These are phyloP conservation scores for Ganoderma leucocontextum DNA, from an alignment of 1,284 basidiomycete genomes.

Conservation along the genomic window DNA sequence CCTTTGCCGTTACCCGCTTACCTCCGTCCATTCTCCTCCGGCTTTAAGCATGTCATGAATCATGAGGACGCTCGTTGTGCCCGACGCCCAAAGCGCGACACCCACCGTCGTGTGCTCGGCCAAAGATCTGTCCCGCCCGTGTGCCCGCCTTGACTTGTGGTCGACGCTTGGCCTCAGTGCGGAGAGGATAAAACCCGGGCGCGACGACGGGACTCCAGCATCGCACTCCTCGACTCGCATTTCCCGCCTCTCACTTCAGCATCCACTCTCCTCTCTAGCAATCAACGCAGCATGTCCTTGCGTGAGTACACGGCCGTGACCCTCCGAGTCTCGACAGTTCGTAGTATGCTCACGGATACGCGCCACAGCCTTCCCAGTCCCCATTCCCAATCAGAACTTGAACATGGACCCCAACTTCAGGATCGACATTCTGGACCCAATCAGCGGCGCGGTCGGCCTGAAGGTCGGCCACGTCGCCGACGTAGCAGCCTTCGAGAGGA, in stretches of 20 bases:
- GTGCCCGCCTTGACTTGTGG: neutral
- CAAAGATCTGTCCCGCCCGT: neutral
- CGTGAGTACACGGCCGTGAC: neutral
- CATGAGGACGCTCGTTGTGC: neutral
- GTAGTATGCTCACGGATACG: neutral
- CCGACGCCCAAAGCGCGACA: neutral
- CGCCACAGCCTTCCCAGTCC: neutral
- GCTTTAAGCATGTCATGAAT: neutral
- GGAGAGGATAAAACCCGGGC: neutral
- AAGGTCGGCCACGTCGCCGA: neutral
- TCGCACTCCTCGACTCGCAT: constrained; percentile 3
- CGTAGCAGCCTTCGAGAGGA: neutral
- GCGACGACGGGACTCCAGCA: neutral
- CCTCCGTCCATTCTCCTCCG: neutral
- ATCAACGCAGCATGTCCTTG: neutral
- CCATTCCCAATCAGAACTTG: neutral
- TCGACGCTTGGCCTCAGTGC: neutral
- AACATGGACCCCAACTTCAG: neutral
- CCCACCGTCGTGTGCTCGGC: neutral
- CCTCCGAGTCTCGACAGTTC: neutral
- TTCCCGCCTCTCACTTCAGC: neutral
- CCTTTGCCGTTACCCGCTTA: neutral
- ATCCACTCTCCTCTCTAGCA: neutral
- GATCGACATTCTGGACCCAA: neutral
- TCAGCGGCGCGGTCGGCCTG: neutral